Evolutionary conservation across 106 monocot genomes (phyloP).

Genomic region (Allium cepa): DNA sequence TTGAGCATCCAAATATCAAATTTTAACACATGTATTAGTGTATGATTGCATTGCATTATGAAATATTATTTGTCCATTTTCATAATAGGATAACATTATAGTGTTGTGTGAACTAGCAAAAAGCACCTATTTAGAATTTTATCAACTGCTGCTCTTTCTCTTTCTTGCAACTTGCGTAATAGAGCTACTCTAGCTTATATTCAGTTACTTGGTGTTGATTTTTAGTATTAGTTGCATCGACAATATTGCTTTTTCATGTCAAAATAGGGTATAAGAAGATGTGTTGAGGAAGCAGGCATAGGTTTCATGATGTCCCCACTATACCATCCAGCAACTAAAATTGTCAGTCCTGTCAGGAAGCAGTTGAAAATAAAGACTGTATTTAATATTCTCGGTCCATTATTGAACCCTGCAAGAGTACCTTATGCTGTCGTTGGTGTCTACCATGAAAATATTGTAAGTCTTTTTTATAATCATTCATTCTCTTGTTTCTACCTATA

Average conservation of each 20-base stretch:
- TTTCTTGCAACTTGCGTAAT: too few relatives aligned
- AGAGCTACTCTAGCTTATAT: too few relatives aligned
- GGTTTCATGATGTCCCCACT: slow-evolving; percentile 96
- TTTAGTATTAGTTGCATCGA: too few relatives aligned
- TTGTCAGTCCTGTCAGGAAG: slow-evolving; percentile 81
- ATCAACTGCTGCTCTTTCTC: too few relatives aligned
- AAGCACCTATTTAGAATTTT: too few relatives aligned
- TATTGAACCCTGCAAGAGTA: slow-evolving; percentile 90
- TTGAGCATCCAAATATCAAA: too few relatives aligned
- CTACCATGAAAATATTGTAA: slow-evolving; percentile 82
- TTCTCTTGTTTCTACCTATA: slow-evolving; percentile 60
- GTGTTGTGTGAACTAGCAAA: too few relatives aligned
- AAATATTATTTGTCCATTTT: too few relatives aligned
- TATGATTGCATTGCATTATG: too few relatives aligned
- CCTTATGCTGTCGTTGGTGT: slow-evolving; percentile 91
- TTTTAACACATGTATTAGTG: too few relatives aligned
- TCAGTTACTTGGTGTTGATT: too few relatives aligned
- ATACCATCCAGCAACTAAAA: slow-evolving; percentile 96
- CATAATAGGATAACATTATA: too few relatives aligned
- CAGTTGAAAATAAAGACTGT: slow-evolving; percentile 93
- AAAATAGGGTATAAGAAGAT: slow-evolving; percentile 57
- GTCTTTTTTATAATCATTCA: slow-evolving; percentile 5
- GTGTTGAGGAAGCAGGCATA: slow-evolving; percentile 64
- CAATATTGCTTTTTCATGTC: slow-evolving; percentile 9
- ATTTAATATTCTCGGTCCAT: slow-evolving; percentile 93